Conservation (phyloP, 1,284 basidiomycete species). For the Moesziomyces parantarcticus region DNA sequence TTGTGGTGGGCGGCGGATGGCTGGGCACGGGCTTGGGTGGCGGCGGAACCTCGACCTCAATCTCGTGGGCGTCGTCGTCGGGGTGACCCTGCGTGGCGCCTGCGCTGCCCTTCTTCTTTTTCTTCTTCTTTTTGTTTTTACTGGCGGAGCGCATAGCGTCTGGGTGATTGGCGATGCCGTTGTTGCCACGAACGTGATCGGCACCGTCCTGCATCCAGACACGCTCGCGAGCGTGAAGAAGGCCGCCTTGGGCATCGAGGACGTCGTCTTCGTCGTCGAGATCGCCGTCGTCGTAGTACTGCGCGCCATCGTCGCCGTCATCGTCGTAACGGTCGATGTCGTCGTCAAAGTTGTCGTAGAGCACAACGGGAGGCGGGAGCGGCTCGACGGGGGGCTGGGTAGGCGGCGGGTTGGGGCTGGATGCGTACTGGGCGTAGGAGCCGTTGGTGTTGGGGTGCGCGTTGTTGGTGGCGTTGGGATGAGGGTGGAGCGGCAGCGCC, state of each 20-base stretch:
- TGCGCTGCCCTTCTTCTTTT: constrained; percentile 67
- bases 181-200: constrained; percentile 27
- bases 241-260: constrained; percentile 34
- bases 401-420: constrained; percentile 54
- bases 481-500: constrained; percentile 56
- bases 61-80: constrained; percentile 63
- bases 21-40: constrained; percentile 63
- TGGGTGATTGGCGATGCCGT: constrained; percentile 16
- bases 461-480: constrained; percentile 48
- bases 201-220: constrained; percentile 43
- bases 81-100: constrained; percentile 67
- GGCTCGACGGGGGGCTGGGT: constrained; percentile 59
- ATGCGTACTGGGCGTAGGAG: constrained; percentile 49
- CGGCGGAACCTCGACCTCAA: constrained; percentile 64
- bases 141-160: constrained; percentile 33
- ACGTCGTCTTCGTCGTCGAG: constrained; percentile 52
- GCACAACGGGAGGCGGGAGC: constrained; percentile 58
- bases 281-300: constrained; percentile 64
- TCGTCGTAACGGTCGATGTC: constrained; percentile 59
- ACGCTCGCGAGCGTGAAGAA: constrained; percentile 37
- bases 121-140: constrained; percentile 72
- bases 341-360: constrained; percentile 64
- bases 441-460: constrained; percentile 34
- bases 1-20: constrained; percentile 63
- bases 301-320: constrained; percentile 59